Evolutionary conservation across 140 eudicot genomes (phyloP), one percentile per base, ranked within the genome.

Genomic region (Oenanthe javanica): DNA sequence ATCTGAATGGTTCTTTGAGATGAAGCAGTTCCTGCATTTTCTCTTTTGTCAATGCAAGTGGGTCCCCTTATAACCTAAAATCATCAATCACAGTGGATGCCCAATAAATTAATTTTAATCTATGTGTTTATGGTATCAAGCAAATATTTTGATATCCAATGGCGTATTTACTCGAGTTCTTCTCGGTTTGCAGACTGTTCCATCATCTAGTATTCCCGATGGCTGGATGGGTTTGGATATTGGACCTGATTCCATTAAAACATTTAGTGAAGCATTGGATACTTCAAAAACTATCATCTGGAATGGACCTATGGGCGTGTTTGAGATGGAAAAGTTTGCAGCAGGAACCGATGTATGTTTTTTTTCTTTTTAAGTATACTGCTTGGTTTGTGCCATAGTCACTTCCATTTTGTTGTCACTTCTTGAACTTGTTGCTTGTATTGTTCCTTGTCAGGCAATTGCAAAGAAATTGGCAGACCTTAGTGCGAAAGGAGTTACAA

Each of bases 301-400:
- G 96, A 93, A 93, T 46, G 97, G 97, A 25, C 96, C 96, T 1
- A 93, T 93, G 97, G 97, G 96, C 55, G 94, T 91, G 82, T 93
- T 93, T 76, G 97, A 93, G 83, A 86, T 91, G 45, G 96, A 91
- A 59, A 91, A 93, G 75, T 93, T 93, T 84, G 94, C 96, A 21
- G 87, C 85, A 15, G 98, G 98, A 75, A 92, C 97, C 23, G 96
- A 90, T 90, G 97, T 92, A 82, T 49, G 63, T 10, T 38, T 13
- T 51, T 12, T 15, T 3, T 10, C 45, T 4, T 1, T 46, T 70
- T n/a, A 0, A 42, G n/a, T 46, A n/a, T 8, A 46, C 1, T n/a
- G 9, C 18, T 42, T 43, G n/a, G 1, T 72, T 40, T 43, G 77
- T 42, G 50, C 14, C 36, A 18, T 36, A 11, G 47, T 10, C 2